Evolutionary conservation across 331 rosid genomes (phyloP).

Genomic region (Malus hybrid): DNA sequence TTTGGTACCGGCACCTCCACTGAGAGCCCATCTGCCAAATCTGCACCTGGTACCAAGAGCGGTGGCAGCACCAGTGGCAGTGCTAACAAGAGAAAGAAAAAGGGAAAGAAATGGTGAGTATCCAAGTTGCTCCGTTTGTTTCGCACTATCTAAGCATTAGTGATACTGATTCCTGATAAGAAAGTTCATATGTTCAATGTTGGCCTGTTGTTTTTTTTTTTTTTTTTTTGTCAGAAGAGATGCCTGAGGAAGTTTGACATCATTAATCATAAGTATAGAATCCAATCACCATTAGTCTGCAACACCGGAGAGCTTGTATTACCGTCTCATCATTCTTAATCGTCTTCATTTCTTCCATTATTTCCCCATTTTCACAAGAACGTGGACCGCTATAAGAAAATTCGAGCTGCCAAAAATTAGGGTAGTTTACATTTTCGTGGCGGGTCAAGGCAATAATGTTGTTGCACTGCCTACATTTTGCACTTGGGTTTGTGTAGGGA

Average conservation of each 20-base stretch:
- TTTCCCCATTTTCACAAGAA: not conserved
- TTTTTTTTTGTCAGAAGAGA: slow-evolving; percentile 1
- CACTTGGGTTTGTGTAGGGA: not conserved
- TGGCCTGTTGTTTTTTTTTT: slow-evolving; percentile 2
- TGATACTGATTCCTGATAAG: slow-evolving; percentile 2
- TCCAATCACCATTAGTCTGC: slow-evolving; percentile 3
- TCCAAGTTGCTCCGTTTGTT: not conserved
- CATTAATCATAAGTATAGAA: slow-evolving; percentile 7
- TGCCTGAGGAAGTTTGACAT: slow-evolving; percentile 26
- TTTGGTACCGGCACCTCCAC: slow-evolving; percentile 28
- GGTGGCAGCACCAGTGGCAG: slow-evolving; percentile 23
- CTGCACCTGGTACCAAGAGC: slow-evolving; percentile 53
- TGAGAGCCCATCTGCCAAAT: slow-evolving; percentile 51
- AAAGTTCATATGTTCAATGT: not conserved
- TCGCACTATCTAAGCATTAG: not conserved
- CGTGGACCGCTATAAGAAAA: not conserved
- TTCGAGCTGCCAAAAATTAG: not conserved
- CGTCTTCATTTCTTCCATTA: not conserved
- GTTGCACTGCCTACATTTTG: not conserved
- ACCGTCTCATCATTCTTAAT: slow-evolving; percentile 19
- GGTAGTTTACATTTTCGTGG: not conserved
- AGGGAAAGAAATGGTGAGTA: slow-evolving; percentile 67
- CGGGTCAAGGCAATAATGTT: not conserved
- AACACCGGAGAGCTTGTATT: slow-evolving; percentile 21
- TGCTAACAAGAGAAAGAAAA: slow-evolving; percentile 64